A percentile compares a stretch with the other conserved stretches of the same genome.
Conservation (phyloP, 805 yeast species). For the Dipodascopsis tothii region DNA sequence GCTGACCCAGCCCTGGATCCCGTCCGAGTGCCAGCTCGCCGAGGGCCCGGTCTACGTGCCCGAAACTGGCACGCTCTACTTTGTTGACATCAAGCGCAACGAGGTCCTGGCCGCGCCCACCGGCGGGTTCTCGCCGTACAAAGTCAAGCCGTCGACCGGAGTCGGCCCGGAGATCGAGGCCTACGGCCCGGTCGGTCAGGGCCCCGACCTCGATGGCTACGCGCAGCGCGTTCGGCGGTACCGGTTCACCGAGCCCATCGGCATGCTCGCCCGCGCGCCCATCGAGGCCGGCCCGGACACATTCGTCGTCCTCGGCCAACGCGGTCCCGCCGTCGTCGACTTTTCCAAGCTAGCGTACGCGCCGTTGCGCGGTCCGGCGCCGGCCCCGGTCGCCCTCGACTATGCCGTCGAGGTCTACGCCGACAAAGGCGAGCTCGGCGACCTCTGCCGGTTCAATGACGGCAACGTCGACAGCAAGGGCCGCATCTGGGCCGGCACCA, state of each 20-base stretch:
- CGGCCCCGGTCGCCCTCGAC: conserved; percentile 5
- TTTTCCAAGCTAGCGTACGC: conserved; percentile 15
- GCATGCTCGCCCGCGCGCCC: conserved; percentile 62
- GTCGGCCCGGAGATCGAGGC: background rate
- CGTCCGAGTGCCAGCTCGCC: conserved; percentile 24
- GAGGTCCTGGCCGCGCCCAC: conserved; percentile 4
- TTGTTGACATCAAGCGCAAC: conserved; percentile 29
- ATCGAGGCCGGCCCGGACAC: conserved; percentile 42
- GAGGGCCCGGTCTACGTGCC: conserved; percentile 33
- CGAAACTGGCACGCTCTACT: conserved; percentile 26
- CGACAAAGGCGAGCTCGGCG: conserved; percentile 29
- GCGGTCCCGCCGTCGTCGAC: conserved; percentile 55
- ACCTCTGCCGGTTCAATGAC: conserved; percentile 61
- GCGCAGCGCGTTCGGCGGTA: background rate
- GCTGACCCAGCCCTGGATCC: too few relatives aligned
- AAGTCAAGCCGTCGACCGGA: background rate
- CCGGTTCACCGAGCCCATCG: conserved; percentile 36
- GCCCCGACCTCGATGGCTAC: background rate
- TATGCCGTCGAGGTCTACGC: conserved; percentile 15
- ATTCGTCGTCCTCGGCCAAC: conserved; percentile 52
- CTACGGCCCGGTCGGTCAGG: background rate
- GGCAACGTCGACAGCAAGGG: conserved; percentile 76
- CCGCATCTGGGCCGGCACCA: conserved; percentile 71
- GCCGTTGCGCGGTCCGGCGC: conserved; percentile 1
- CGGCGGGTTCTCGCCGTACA: background rate